Conservation (phyloP, 1,139 yeast genomes). For the Arxiozyma telluris region DNA sequence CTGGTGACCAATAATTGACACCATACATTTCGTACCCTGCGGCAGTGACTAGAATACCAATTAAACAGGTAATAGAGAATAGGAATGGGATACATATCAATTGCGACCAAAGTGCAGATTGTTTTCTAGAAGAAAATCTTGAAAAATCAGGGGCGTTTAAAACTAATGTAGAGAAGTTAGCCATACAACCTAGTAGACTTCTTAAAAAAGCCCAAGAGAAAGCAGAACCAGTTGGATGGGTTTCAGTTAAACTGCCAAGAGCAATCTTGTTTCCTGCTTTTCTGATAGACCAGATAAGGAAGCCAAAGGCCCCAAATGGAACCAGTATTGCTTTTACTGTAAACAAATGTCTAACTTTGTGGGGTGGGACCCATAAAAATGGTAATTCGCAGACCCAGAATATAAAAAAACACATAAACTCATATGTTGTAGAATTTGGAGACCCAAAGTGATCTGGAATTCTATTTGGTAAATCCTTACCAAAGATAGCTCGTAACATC, state of each 20-base stretch:
- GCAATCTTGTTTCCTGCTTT: constrained; percentile 34
- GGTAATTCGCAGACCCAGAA: constrained; percentile 75
- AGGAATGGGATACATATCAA: constrained; percentile 61
- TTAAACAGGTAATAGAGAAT: constrained; percentile 71
- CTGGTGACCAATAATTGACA: constrained; percentile 74
- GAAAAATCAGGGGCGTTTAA: constrained; percentile 87
- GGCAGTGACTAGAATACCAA: constrained; percentile 81
- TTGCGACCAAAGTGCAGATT: constrained; percentile 45
- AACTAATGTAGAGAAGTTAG: constrained; percentile 80
- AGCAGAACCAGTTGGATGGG: constrained; percentile 20
- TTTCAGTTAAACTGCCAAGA: constrained; percentile 21
- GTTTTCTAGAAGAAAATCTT: constrained; percentile 58
- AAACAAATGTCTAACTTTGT: constrained; percentile 69
- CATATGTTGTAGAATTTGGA: constrained; percentile 54
- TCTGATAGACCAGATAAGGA: constrained; percentile 70
- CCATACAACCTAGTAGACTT: constrained; percentile 70
- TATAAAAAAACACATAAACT: constrained; percentile 63
- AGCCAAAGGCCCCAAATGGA: constrained; percentile 73
- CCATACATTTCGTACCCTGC: constrained; percentile 67
- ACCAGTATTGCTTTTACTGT: constrained; percentile 68
- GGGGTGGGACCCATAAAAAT: constrained; percentile 73
- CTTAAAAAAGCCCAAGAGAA: constrained; percentile 68
- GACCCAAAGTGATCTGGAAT: constrained; percentile 45
- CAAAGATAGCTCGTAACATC: constrained; percentile 60
- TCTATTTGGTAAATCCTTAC: constrained; percentile 44